Conservation (phyloP, 768 basidiomycete genomes). For the Agaricus subrufescens region DNA sequence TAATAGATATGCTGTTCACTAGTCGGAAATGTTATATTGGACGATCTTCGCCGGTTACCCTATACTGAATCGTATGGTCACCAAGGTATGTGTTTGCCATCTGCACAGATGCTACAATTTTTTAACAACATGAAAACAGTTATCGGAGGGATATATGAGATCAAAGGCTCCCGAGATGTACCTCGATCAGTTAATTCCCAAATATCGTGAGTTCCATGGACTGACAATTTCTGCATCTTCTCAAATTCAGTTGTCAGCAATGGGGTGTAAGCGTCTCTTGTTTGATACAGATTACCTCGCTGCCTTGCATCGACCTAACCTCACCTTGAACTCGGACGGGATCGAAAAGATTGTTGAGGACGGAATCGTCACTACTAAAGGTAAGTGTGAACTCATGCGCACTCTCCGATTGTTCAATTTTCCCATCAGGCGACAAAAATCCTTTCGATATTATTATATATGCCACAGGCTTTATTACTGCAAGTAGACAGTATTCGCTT, state of each 20-base stretch:
- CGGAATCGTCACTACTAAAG: constrained; percentile 37
- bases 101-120: neutral
- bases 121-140: constrained; percentile 8
- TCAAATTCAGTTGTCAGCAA: constrained; percentile 21
- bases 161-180: constrained; percentile 40
- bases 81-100: neutral
- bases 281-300: constrained; percentile 44
- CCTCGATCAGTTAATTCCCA: constrained; percentile 39
- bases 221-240: neutral
- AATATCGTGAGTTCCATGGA: constrained; percentile 32
- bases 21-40: neutral
- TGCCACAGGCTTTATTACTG: constrained; percentile 31
- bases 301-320: constrained; percentile 40
- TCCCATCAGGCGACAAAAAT: constrained; percentile 23
- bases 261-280: constrained; percentile 53
- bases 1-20: neutral
- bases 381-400: constrained; percentile 14
- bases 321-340: constrained; percentile 37
- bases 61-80: neutral
- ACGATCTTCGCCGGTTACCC: neutral
- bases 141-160: constrained; percentile 28
- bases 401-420: no score
- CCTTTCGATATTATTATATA: constrained; percentile 35
- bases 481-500: constrained; percentile 2
- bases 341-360: constrained; percentile 34